These are phyloP conservation scores for Lentinula sp. DNA, from an alignment of 768 basidiomycete genomes.

Conservation along the genomic window DNA sequence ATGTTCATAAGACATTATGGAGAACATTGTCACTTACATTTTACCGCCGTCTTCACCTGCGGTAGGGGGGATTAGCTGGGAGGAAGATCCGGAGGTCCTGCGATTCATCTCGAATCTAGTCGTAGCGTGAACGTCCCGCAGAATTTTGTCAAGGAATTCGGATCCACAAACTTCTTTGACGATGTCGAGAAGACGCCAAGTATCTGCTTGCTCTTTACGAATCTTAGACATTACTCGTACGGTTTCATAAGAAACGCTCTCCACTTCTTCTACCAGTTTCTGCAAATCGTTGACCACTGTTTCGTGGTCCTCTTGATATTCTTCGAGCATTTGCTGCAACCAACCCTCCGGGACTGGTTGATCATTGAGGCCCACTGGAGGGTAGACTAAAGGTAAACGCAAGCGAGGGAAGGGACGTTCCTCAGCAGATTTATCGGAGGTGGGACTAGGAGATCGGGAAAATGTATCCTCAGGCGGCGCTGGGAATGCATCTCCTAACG, in stretches of 20 bases:
- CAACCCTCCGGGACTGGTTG: background rate
- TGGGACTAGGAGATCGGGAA: background rate
- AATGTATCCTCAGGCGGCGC: background rate
- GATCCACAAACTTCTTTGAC: background rate
- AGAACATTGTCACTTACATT: background rate
- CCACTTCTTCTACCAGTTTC: background rate
- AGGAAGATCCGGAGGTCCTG: background rate
- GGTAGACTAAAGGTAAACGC: background rate
- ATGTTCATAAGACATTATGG: background rate
- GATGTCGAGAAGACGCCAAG: background rate
- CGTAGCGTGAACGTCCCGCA: background rate
- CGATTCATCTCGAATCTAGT: background rate
- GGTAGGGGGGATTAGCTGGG: background rate
- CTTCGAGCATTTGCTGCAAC: background rate
- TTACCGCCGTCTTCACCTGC: background rate
- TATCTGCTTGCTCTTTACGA: background rate
- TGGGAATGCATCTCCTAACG: background rate
- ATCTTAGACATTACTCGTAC: background rate
- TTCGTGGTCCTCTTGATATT: background rate
- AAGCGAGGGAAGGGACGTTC: background rate
- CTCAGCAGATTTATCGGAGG: background rate
- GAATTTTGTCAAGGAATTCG: background rate
- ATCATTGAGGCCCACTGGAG: background rate
- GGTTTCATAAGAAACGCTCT: background rate
- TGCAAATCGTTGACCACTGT: background rate